phyloP scores from a whole-genome alignment of 768 basidiomycete genomes.

The Phlebiopsis gigantea region DNA sequence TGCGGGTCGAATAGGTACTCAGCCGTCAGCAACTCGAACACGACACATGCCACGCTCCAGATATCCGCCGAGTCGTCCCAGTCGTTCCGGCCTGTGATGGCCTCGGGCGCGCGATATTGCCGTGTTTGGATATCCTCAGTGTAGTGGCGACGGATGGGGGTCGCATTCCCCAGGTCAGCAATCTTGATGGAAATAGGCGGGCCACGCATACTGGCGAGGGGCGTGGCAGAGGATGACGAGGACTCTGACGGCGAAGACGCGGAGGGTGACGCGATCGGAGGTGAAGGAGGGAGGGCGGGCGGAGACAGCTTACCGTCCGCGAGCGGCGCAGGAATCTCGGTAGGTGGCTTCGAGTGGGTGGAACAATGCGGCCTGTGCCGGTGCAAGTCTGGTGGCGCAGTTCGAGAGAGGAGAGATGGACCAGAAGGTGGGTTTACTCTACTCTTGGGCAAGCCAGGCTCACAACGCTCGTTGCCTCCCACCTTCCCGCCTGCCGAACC shows the following conservation, averaged over 20 bases:
- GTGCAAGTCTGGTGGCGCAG: conserved; percentile 27
- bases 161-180: conserved; percentile 91
- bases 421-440: conserved; percentile 18
- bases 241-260: conserved; percentile 4
- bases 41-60: conserved; percentile 88
- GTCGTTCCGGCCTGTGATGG: conserved; percentile 79
- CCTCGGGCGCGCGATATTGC: conserved; percentile 93
- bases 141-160: conserved; percentile 84
- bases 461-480: neutral
- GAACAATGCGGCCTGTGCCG: conserved; percentile 13
- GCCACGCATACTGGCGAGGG: neutral
- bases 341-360: neutral
- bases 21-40: conserved; percentile 86
- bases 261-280: conserved; percentile 9
- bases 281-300: neutral
- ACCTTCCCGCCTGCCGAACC: neutral
- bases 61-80: conserved; percentile 87
- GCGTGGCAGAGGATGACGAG: conserved; percentile 11
- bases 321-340: neutral
- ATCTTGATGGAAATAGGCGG: conserved; percentile 82
- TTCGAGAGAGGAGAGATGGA: conserved; percentile 32
- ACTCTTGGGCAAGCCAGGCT: conserved; percentile 1
- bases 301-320: neutral
- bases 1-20: conserved; percentile 93
- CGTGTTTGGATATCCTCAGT: conserved; percentile 97